Conservation (phyloP, 768 basidiomycete species). For the Tricholoma terreum region DNA sequence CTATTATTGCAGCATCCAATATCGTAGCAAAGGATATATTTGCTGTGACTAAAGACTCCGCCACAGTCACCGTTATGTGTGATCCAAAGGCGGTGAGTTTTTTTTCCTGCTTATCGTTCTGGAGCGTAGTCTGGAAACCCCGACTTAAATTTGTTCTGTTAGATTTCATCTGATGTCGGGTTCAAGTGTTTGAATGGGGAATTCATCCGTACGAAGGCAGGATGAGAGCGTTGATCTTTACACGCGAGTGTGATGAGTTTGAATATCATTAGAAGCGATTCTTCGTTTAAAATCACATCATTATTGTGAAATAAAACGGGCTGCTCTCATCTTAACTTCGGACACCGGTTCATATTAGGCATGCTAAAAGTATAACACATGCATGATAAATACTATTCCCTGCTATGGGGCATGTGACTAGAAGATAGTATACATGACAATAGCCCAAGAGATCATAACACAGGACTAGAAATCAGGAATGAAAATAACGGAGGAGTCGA, state of each 20-base stretch:
- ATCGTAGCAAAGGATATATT: constrained; percentile 48
- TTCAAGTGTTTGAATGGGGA: constrained; percentile 48
- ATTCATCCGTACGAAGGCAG: constrained; percentile 38
- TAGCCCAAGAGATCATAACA: background rate
- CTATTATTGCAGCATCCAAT: constrained; percentile 38
- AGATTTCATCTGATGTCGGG: constrained; percentile 46
- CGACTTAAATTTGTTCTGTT: background rate
- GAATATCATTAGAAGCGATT: too few species aligned
- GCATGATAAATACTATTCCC: constrained; percentile 2
- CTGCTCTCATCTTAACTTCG: background rate
- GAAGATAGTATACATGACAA: constrained; percentile 5
- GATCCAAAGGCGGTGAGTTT: constrained; percentile 44
- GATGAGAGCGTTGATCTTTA: too few species aligned
- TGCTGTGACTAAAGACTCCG: constrained; percentile 42
- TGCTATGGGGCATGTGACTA: background rate
- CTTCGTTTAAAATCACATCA: background rate
- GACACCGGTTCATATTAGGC: background rate
- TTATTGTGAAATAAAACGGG: background rate
- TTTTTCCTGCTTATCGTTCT: background rate
- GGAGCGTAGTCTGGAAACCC: background rate
- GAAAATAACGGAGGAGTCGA: background rate
- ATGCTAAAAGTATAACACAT: background rate
- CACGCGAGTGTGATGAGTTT: too few species aligned
- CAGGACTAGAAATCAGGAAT: constrained; percentile 2
- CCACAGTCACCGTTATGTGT: constrained; percentile 51